Base-by-base conservation (phyloP, 2,329 filamentous ascomycete species). In the Meredithiella fracta region DNA sequence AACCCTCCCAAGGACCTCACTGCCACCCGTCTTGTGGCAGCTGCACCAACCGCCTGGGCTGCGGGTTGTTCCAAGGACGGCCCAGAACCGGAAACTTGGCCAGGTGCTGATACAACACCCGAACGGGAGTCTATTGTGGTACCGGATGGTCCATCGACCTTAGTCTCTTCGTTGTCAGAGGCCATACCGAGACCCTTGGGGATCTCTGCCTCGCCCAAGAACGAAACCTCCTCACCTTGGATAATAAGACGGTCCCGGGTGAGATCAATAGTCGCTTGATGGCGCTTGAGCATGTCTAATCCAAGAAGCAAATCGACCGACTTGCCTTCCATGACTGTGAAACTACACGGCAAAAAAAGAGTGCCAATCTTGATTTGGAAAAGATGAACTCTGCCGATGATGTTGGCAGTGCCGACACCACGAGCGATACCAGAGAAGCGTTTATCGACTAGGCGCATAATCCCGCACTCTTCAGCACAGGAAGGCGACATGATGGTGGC, bases 311-410 rank as follows among this genome's bases (percentile, higher is more conserved):
- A 75, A 66, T 97, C 92, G 23, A 98, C 92, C 54, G 88, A 82
- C 69, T 97, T 98, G 61, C 92, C 92, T 71, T 98, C 92, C 92
- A 98, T 98, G 65, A 98, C 92, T 2, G 92, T 98, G 68, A 98
- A 98, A 59, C 89, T 92, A 71, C 90, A 97, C 2, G 91, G 84
- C 62, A 98, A 74, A 66, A 88, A 89, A 60, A 91, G 79, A 44
- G 78, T 80, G 54, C 91, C 92, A 62, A 98, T 92, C 68, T 87
- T 91, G 68, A 98, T 94, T 68, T 91, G 88, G 8, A 92, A 92
- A 22, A 87, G 88, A 68, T 98, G 92, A 2, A 98, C 92, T 54
- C 92, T 86, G 31, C 92, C 92, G 20, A 98, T 82, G 62, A 98
- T 97, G 58, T 83, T 85, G 23, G 92, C 92, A 0, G 92, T 97